Percentiles rank a stretch among this genome's conserved stretches.
Conservation (phyloP, 257 asterid species). For the Rubia yunnanensis region DNA sequence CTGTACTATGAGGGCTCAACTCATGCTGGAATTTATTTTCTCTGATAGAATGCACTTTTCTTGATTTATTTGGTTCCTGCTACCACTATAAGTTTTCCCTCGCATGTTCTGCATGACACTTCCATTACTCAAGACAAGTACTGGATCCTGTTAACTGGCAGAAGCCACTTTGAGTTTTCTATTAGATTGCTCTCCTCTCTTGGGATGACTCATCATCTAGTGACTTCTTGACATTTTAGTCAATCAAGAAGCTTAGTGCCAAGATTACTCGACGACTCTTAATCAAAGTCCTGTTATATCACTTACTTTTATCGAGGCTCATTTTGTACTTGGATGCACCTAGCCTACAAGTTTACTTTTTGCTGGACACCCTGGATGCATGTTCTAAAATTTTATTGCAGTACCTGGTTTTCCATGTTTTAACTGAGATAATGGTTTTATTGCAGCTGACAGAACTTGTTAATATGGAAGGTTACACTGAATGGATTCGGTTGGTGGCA, state of each 20-base stretch:
- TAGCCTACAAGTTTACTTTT: not conserved
- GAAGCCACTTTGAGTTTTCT: not conserved
- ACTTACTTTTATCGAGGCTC: not conserved
- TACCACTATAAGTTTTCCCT: not conserved
- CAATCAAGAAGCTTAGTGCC: not conserved
- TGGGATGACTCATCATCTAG: not conserved
- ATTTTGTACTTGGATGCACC: not conserved
- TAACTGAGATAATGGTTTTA: constrained; percentile 12
- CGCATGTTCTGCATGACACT: not conserved
- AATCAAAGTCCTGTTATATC: not conserved
- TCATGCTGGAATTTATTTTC: not conserved
- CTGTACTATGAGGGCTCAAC: not conserved
- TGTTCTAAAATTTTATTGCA: no score
- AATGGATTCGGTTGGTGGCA: constrained; percentile 96
- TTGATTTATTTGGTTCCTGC: not conserved
- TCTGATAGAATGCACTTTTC: no score
- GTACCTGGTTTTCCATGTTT: not conserved
- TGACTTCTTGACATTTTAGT: not conserved
- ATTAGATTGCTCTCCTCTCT: not conserved
- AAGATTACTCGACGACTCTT: not conserved
- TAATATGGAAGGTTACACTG: constrained; percentile 88
- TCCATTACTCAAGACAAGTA: not conserved
- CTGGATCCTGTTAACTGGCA: not conserved
- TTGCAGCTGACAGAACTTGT: constrained; percentile 91
- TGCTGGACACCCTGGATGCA: no score